Evolutionary conservation across 352 stramenopile species (phyloP).

Genomic region (Phytophthora litchii): DNA sequence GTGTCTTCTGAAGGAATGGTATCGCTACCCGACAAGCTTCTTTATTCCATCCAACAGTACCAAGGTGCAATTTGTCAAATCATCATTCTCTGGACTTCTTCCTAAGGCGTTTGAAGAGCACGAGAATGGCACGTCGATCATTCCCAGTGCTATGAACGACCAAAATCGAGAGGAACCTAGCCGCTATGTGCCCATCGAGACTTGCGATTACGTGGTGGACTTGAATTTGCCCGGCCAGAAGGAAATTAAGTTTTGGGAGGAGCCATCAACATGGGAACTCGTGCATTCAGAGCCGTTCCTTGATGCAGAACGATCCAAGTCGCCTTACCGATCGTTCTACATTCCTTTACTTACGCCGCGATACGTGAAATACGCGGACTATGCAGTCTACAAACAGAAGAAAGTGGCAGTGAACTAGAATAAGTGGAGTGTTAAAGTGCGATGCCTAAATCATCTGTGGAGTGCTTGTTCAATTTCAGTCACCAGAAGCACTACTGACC

Average conservation of each 20-base stretch:
- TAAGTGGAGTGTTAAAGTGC: background rate
- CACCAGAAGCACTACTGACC: no score
- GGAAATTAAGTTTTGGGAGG: conserved; percentile 73
- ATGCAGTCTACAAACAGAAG: conserved; percentile 73
- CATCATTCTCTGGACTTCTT: conserved; percentile 93
- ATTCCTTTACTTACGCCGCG: conserved; percentile 67
- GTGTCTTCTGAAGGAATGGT: conserved; percentile 98
- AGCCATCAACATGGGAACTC: conserved; percentile 53
- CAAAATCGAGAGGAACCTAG: conserved; percentile 91
- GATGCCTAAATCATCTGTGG: background rate
- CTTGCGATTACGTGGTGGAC: conserved; percentile 93
- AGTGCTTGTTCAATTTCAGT: no score
- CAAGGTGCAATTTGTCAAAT: conserved; percentile 91
- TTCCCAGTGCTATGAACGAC: conserved; percentile 93
- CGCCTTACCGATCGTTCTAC: conserved; percentile 79
- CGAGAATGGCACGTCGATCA: conserved; percentile 60
- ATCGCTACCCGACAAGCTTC: conserved; percentile 96
- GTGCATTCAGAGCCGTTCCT: conserved; percentile 66
- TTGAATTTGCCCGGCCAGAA: conserved; percentile 66
- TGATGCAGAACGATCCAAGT: conserved; percentile 61
- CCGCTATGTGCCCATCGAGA: conserved; percentile 78
- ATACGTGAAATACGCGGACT: conserved; percentile 61
- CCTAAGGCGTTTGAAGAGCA: conserved; percentile 92
- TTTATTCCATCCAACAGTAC: conserved; percentile 91
- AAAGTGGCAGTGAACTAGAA: conserved; percentile 17